Evolutionary conservation across 1,139 yeast genomes (phyloP).

Genomic region (Petasospora rhodanensis): DNA sequence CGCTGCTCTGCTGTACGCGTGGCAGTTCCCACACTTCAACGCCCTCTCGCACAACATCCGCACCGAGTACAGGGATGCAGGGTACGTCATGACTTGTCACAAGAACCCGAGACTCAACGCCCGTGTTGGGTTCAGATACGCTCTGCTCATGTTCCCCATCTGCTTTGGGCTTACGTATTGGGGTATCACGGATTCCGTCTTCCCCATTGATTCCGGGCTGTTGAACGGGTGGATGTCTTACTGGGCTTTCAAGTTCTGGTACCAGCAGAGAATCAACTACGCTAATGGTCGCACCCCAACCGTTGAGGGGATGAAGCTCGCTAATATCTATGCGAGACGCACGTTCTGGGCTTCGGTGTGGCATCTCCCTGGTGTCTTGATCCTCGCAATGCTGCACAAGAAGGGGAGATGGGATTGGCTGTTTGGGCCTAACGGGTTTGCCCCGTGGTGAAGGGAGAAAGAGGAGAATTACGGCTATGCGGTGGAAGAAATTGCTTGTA

Average conservation of each 20-base stretch:
- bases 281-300: slow-evolving; percentile 37
- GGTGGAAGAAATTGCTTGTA: background rate
- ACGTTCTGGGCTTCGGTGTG: slow-evolving; percentile 93
- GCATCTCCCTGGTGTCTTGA: slow-evolving; percentile 86
- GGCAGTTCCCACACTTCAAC: slow-evolving; percentile 99
- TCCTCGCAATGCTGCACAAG: slow-evolving; percentile 91
- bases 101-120: slow-evolving; percentile 91
- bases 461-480: too few relatives aligned
- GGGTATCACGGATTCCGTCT: slow-evolving; percentile 79
- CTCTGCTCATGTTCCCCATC: slow-evolving; percentile 86
- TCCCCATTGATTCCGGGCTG: slow-evolving; percentile 72
- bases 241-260: slow-evolving; percentile 81
- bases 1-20: slow-evolving; percentile 85
- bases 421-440: too few relatives aligned
- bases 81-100: slow-evolving; percentile 95
- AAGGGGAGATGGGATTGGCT: slow-evolving; percentile 93
- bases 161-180: slow-evolving; percentile 79
- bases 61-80: slow-evolving; percentile 85
- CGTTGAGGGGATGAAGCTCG: slow-evolving; percentile 50
- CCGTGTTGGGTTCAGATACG: slow-evolving; percentile 85
- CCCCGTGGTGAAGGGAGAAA: too few relatives aligned
- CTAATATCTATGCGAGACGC: slow-evolving; percentile 70
- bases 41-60: slow-evolving; percentile 85
- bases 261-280: slow-evolving; percentile 61
- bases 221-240: slow-evolving; percentile 84